A percentile compares a stretch with the other conserved stretches of the same genome.
Conservation (phyloP, 163 green algal species). For the Chlamydomonas reinhardtii region DNA sequence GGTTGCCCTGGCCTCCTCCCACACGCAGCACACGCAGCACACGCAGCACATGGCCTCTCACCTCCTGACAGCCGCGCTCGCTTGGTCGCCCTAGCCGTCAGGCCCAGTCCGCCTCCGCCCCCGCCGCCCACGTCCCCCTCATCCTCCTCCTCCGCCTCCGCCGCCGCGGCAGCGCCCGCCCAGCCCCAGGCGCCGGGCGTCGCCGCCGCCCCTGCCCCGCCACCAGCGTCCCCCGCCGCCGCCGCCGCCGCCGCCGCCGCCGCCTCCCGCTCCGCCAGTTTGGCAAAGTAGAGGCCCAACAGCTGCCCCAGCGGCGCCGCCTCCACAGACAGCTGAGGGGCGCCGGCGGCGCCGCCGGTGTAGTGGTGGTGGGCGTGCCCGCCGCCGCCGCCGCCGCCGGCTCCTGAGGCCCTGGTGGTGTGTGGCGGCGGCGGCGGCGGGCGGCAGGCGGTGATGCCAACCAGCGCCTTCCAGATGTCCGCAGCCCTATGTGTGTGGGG, state of each 20-base stretch:
- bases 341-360: not conserved
- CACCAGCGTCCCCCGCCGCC: not conserved
- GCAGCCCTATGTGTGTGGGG: too few relatives aligned
- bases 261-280: conserved; percentile 12
- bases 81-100: too few relatives aligned
- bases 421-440: too few relatives aligned
- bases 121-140: not conserved
- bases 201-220: not conserved
- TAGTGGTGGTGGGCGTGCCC: too few relatives aligned
- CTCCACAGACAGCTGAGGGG: not conserved
- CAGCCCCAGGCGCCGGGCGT: not conserved
- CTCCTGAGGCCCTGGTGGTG: not conserved
- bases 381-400: not conserved
- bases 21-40: too few relatives aligned
- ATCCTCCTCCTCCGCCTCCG: not conserved
- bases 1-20: too few relatives aligned
- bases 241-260: too few relatives aligned
- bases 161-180: not conserved
- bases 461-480: too few relatives aligned
- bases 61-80: not conserved
- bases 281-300: conserved; percentile 25
- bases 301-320: conserved; percentile 26
- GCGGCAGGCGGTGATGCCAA: too few relatives aligned
- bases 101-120: not conserved
- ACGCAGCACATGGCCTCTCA: too few relatives aligned